These are phyloP conservation scores for Diutina ranongensis DNA, from an alignment of 1,139 yeast species.

Conservation along the genomic window DNA sequence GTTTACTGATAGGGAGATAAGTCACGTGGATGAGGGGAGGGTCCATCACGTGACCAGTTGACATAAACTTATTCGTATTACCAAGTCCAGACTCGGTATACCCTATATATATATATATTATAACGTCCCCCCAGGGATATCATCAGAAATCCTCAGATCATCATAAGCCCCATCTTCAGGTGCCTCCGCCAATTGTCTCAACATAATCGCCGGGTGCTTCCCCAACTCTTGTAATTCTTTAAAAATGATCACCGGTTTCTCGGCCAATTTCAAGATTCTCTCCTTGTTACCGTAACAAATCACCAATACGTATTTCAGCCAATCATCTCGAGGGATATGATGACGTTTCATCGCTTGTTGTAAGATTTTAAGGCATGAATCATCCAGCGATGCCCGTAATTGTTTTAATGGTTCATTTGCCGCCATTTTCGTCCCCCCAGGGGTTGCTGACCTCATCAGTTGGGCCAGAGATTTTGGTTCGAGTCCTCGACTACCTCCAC, in stretches of 20 bases:
- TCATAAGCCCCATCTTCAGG: constrained; percentile 24
- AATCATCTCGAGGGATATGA: constrained; percentile 66
- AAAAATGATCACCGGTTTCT: constrained; percentile 81
- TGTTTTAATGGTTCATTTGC: constrained; percentile 59
- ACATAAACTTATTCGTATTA: neutral
- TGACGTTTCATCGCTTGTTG: constrained; percentile 88
- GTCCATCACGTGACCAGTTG: neutral
- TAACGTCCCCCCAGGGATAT: constrained; percentile 46
- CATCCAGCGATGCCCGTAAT: constrained; percentile 79
- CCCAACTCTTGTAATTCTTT: constrained; percentile 83
- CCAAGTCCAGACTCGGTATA: neutral
- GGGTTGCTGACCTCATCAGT: neutral
- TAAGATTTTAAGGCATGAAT: constrained; percentile 79
- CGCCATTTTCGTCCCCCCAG: neutral
- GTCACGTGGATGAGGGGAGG: too few species aligned
- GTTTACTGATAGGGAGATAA: too few species aligned
- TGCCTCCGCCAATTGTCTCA: constrained; percentile 57
- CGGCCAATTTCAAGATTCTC: constrained; percentile 70
- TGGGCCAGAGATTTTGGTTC: neutral
- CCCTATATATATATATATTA: constrained; percentile 9
- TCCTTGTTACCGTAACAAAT: constrained; percentile 90
- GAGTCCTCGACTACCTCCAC: neutral
- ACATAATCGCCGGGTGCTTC: constrained; percentile 86
- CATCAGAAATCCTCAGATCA: constrained; percentile 33
- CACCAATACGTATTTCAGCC: constrained; percentile 83